Percentiles rank a stretch among this genome's conserved stretches.
phyloP scores from a whole-genome alignment of 2,329 filamentous ascomycete species.

The Metarhizium robertsii region DNA sequence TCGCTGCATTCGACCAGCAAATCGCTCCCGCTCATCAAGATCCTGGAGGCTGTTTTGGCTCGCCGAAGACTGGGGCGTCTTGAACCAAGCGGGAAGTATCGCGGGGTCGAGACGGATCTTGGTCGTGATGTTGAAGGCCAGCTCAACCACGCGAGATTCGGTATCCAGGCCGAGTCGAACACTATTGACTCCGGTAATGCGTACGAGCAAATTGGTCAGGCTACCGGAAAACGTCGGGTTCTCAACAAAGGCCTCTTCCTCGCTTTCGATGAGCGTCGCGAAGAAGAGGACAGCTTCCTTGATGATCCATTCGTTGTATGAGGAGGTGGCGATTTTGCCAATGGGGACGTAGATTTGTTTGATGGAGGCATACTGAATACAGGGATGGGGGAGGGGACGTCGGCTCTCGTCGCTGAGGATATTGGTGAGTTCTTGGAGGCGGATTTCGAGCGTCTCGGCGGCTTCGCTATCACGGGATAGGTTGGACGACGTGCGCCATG shows the following conservation, averaged over 20 bases:
- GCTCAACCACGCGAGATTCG: constrained; percentile 80
- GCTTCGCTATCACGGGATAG: constrained; percentile 50
- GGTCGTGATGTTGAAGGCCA: constrained; percentile 91
- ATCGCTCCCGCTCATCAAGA: constrained; percentile 61
- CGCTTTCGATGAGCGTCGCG: constrained; percentile 86
- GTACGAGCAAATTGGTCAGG: constrained; percentile 75
- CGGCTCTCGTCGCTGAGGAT: constrained; percentile 85
- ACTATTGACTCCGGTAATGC: constrained; percentile 65
- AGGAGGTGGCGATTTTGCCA: constrained; percentile 78
- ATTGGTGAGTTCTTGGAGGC: constrained; percentile 54
- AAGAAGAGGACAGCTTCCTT: constrained; percentile 80
- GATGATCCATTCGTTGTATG: constrained; percentile 78
- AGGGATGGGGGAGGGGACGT: constrained; percentile 81
- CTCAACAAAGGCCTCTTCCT: constrained; percentile 90
- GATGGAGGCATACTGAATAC: constrained; percentile 75
- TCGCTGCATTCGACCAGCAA: constrained; percentile 76
- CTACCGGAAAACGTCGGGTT: constrained; percentile 78
- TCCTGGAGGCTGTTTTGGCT: constrained; percentile 26
- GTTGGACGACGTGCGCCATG: constrained; percentile 54
- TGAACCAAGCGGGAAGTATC: constrained; percentile 89
- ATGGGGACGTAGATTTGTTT: constrained; percentile 87
- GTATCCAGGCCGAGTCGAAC: constrained; percentile 69
- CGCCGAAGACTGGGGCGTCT: constrained; percentile 33
- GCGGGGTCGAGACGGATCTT: constrained; percentile 87
- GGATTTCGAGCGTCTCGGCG: constrained; percentile 52